phyloP scores from a whole-genome alignment of 495 filamentous ascomycete species.

The Hyphodiscus hymeniophilus region DNA sequence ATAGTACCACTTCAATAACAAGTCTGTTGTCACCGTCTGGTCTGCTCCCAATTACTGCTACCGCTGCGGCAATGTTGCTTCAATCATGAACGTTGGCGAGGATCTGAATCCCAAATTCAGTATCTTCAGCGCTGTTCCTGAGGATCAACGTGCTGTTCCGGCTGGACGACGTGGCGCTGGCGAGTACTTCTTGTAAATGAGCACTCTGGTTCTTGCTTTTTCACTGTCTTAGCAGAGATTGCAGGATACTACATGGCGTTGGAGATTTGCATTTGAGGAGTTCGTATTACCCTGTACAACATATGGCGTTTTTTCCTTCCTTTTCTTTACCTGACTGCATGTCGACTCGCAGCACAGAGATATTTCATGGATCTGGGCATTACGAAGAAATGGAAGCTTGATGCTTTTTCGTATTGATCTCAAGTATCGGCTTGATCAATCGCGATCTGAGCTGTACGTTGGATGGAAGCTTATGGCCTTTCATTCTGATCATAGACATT shows the following conservation, averaged over 20 bases:
- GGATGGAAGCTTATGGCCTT: too few relatives aligned
- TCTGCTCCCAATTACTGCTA: slow-evolving; percentile 99
- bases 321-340: too few relatives aligned
- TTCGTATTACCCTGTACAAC: too few relatives aligned
- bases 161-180: slow-evolving; percentile 69
- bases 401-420: too few relatives aligned
- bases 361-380: too few relatives aligned
- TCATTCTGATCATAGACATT: too few relatives aligned
- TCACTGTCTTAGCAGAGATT: not conserved
- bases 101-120: slow-evolving; percentile 82
- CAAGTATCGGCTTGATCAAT: too few relatives aligned
- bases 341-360: too few relatives aligned
- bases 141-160: slow-evolving; percentile 83
- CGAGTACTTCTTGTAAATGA: slow-evolving; percentile 85
- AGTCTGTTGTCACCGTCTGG: slow-evolving; percentile 99
- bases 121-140: slow-evolving; percentile 90
- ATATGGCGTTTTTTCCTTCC: too few relatives aligned
- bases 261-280: too few relatives aligned
- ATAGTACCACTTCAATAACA: slow-evolving; percentile 87
- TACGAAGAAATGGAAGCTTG: too few relatives aligned
- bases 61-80: slow-evolving; percentile 93
- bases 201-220: not conserved
- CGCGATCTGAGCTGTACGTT: too few relatives aligned
- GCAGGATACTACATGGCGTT: not conserved
- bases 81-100: slow-evolving; percentile 87